phyloP scores from a whole-genome alignment of 1,139 yeast species.

The Suhomyces atakaporum region DNA sequence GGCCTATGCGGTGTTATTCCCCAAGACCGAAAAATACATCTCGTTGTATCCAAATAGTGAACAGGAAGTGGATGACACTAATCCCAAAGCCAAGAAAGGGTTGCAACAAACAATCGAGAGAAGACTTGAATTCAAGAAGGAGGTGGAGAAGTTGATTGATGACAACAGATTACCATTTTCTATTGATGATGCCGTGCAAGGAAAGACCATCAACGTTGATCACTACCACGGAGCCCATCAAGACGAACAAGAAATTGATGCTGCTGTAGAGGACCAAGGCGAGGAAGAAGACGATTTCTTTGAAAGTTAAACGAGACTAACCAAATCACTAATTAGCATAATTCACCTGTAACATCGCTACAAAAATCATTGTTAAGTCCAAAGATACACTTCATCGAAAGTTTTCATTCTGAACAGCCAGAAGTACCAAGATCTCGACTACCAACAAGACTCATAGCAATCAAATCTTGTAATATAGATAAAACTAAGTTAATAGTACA shows the following conservation, averaged over 20 bases:
- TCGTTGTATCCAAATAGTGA: constrained; percentile 63
- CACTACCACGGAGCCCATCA: constrained; percentile 12
- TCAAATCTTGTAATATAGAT: too few relatives aligned
- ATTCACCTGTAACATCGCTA: too few relatives aligned
- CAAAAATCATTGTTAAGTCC: too few relatives aligned
- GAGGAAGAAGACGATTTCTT: constrained; percentile 48
- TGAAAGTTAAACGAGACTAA: too few relatives aligned
- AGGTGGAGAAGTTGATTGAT: constrained; percentile 52
- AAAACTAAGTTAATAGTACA: too few relatives aligned
- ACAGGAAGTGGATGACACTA: constrained; percentile 31
- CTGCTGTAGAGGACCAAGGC: constrained; percentile 32
- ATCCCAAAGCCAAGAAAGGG: constrained; percentile 49
- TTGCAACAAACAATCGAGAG: constrained; percentile 49
- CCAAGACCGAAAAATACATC: constrained; percentile 77
- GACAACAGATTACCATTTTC: constrained; percentile 56
- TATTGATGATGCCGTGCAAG: constrained; percentile 57
- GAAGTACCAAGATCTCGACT: too few relatives aligned
- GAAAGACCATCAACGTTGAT: constrained; percentile 39
- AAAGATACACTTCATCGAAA: too few relatives aligned
- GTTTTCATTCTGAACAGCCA: too few relatives aligned
- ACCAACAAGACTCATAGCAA: too few relatives aligned
- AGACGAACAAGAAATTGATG: constrained; percentile 39
- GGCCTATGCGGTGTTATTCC: constrained; percentile 77
- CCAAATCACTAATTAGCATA: too few relatives aligned
- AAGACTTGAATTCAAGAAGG: constrained; percentile 51